Evolutionary conservation across 768 basidiomycete species (phyloP).

Genomic region (Boletus sp.): DNA sequence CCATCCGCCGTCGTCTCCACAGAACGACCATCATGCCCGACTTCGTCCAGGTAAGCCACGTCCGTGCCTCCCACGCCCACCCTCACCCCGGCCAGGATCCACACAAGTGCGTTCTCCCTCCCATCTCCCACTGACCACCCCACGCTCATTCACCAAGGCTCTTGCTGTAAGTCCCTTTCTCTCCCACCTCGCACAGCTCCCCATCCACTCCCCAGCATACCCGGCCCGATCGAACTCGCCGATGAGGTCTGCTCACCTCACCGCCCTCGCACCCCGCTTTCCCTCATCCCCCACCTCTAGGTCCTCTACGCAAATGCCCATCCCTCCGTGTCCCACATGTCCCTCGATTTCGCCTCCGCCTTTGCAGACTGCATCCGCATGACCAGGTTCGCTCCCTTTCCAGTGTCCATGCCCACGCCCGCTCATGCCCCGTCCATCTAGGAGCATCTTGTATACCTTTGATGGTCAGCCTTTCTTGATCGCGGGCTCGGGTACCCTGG

Average conservation of each 20-base stretch:
- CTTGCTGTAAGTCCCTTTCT: slow-evolving; percentile 38
- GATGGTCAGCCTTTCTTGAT: slow-evolving; percentile 88
- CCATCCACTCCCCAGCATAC: slow-evolving; percentile 40
- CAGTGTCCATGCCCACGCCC: not conserved
- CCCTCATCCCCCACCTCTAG: slow-evolving; percentile 28
- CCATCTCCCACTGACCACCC: slow-evolving; percentile 22
- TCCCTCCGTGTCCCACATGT: slow-evolving; percentile 85
- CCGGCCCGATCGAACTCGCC: slow-evolving; percentile 61
- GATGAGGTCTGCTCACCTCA: slow-evolving; percentile 45
- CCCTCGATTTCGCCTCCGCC: slow-evolving; percentile 80
- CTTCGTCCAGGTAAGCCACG: too few species aligned
- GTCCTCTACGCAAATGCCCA: slow-evolving; percentile 94
- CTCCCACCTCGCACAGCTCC: not conserved
- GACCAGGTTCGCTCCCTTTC: slow-evolving; percentile 49
- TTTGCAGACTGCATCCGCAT: slow-evolving; percentile 88
- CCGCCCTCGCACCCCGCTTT: not conserved
- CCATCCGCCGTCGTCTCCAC: not conserved
- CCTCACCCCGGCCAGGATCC: too few species aligned
- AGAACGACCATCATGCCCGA: slow-evolving; percentile 25
- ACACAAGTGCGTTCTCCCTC: slow-evolving; percentile 41
- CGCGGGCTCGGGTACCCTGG: slow-evolving; percentile 91
- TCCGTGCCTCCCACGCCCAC: too few species aligned
- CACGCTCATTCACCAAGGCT: slow-evolving; percentile 35
- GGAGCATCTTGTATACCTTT: slow-evolving; percentile 75
- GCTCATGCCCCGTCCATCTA: slow-evolving; percentile 19